A percentile compares a stretch with the other conserved stretches of the same genome.
Conservation (phyloP, 177 flowering plant genomes). For the Tripterygium wilfordii region DNA sequence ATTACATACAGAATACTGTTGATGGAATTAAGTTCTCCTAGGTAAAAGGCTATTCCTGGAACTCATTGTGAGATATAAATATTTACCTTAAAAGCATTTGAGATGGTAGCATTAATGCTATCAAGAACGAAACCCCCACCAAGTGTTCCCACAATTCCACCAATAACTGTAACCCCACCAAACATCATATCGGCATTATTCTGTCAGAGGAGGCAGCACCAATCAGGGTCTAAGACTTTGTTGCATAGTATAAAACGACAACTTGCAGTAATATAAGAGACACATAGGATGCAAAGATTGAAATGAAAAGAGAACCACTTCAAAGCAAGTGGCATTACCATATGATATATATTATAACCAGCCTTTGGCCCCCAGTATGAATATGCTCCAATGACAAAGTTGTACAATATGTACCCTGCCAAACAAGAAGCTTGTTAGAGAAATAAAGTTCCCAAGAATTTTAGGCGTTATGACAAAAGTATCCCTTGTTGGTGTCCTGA, state of each 20-base stretch:
- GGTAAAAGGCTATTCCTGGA: not conserved
- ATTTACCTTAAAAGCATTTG: slow-evolving; percentile 86
- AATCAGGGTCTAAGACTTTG: too few species aligned
- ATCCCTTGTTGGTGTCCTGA: too few species aligned
- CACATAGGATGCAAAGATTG: too few species aligned
- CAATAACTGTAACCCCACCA: slow-evolving; percentile 75
- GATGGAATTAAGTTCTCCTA: not conserved
- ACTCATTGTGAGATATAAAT: not conserved
- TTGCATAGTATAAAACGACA: too few species aligned
- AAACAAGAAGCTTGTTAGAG: too few species aligned
- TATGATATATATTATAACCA: slow-evolving; percentile 65
- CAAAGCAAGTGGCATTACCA: too few species aligned
- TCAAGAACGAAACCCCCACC: slow-evolving; percentile 80
- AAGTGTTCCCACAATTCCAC: slow-evolving; percentile 79
- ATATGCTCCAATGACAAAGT: slow-evolving; percentile 94
- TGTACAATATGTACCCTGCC: slow-evolving; percentile 89
- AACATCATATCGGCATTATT: slow-evolving; percentile 71
- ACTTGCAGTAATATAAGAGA: too few species aligned
- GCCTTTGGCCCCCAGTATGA: slow-evolving; percentile 99
- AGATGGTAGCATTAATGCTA: slow-evolving; percentile 53
- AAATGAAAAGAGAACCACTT: too few species aligned
- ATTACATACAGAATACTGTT: not conserved
- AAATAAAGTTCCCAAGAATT: too few species aligned
- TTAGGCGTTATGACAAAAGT: too few species aligned
- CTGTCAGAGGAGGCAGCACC: slow-evolving; percentile 26